These are phyloP conservation scores for Solanum dulcamara DNA, from an alignment of 257 asterid species.

Conservation along the genomic window DNA sequence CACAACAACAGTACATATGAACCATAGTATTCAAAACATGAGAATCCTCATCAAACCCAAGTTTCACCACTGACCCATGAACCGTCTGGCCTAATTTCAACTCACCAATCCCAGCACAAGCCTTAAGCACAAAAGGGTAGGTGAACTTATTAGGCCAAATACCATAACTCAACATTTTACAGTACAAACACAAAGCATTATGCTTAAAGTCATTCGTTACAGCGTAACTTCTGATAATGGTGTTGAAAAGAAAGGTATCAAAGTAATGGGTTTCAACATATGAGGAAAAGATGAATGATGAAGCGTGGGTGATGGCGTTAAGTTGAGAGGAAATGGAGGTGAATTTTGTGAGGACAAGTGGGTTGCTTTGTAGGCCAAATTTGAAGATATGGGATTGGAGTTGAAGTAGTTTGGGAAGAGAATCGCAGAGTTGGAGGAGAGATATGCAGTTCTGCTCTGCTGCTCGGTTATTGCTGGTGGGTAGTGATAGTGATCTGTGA, in stretches of 20 bases:
- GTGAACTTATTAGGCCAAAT: conserved; percentile 60
- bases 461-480: conserved; percentile 23
- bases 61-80: conserved; percentile 45
- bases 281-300: conserved; percentile 41
- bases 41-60: conserved; percentile 38
- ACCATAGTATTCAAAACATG: conserved; percentile 56
- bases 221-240: conserved; percentile 56
- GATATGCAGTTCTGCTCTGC: conserved; percentile 59
- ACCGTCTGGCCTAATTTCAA: conserved; percentile 32
- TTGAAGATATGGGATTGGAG: conserved; percentile 46
- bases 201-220: conserved; percentile 24
- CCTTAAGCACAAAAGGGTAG: conserved; percentile 71
- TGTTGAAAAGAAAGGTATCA: conserved; percentile 70
- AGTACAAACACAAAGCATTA: conserved; percentile 28
- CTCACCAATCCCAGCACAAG: conserved; percentile 61
- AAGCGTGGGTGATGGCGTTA: conserved; percentile 39
- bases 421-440: conserved; percentile 50
- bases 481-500: not conserved
- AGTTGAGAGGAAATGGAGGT: conserved; percentile 48
- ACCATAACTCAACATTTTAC: conserved; percentile 29
- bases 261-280: conserved; percentile 31
- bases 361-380: conserved; percentile 50
- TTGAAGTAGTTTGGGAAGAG: conserved; percentile 48
- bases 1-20: conserved; percentile 52
- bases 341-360: conserved; percentile 59